Percentiles rank a stretch among this genome's conserved stretches.
phyloP scores from a whole-genome alignment of 83 land plant genomes.

The Picea abies region DNA sequence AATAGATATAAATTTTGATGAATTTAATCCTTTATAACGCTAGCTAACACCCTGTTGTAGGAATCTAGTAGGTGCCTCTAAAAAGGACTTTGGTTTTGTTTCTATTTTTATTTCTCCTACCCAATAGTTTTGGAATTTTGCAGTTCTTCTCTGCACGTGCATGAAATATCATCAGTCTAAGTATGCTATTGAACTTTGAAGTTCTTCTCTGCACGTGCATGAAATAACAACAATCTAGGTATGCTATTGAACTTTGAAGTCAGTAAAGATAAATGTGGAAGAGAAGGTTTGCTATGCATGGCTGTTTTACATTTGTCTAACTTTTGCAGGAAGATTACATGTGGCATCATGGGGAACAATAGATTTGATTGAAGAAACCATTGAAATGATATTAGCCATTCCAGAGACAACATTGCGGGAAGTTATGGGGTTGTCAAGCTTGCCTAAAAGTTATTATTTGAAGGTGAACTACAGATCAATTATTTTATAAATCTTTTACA shows the following conservation, averaged over 20 bases:
- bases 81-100: not conserved
- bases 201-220: not conserved
- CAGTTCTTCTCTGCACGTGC: not conserved
- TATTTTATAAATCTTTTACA: not conserved
- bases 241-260: not conserved
- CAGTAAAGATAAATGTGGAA: not conserved
- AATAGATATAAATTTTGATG: not conserved
- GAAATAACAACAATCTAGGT: not conserved
- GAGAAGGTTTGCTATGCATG: not conserved
- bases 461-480: slow-evolving; percentile 21
- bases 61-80: not conserved
- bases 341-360: slow-evolving; percentile 41
- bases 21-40: not conserved
- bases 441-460: slow-evolving; percentile 33
- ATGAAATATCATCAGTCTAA: not conserved
- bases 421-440: slow-evolving; percentile 26
- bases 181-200: not conserved
- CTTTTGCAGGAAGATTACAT: slow-evolving; percentile 29
- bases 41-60: not conserved
- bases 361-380: slow-evolving; percentile 26
- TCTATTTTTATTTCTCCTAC: not conserved
- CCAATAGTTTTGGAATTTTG: not conserved
- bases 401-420: slow-evolving; percentile 34
- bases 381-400: slow-evolving; percentile 37
- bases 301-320: not conserved